Percentiles rank a stretch among this genome's conserved stretches.
Conservation (phyloP, 2,329 filamentous ascomycete genomes). For the Magnaporthiopsis poae region DNA sequence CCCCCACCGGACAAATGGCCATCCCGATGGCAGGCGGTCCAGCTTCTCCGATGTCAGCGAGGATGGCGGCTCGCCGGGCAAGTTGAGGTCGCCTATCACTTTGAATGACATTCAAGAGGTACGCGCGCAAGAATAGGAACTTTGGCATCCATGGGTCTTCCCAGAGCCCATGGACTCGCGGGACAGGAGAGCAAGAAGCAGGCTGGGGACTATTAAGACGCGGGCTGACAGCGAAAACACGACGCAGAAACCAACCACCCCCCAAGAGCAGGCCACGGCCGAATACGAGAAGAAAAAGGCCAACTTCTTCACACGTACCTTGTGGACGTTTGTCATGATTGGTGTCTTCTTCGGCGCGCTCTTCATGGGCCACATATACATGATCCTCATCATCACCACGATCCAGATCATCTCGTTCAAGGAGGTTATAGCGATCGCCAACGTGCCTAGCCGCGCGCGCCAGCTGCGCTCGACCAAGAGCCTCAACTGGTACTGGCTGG, state of each 20-base stretch:
- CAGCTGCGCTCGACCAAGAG: conserved; percentile 90
- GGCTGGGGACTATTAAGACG: neutral
- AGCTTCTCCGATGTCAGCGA: conserved; percentile 55
- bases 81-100: conserved; percentile 20
- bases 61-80: conserved; percentile 13
- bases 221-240: neutral
- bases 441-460: conserved; percentile 81
- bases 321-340: conserved; percentile 99
- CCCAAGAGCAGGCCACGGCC: conserved; percentile 30
- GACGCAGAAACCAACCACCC: conserved; percentile 31
- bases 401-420: conserved; percentile 95
- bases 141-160: no score
- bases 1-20: conserved; percentile 41
- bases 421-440: conserved; percentile 95
- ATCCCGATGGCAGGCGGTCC: conserved; percentile 49
- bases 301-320: conserved; percentile 90
- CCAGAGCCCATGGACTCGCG: no score
- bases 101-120: conserved; percentile 31
- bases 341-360: conserved; percentile 81
- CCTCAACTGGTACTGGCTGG: conserved; percentile 97
- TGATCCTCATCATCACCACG: conserved; percentile 83
- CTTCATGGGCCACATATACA: conserved; percentile 94
- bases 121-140: conserved; percentile 1
- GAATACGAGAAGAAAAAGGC: conserved; percentile 99
- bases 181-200: neutral